A percentile compares a stretch with the other conserved stretches of the same genome.
These are phyloP conservation scores for Exsudoporus frostii DNA, from an alignment of 768 basidiomycete species.

Conservation along the genomic window DNA sequence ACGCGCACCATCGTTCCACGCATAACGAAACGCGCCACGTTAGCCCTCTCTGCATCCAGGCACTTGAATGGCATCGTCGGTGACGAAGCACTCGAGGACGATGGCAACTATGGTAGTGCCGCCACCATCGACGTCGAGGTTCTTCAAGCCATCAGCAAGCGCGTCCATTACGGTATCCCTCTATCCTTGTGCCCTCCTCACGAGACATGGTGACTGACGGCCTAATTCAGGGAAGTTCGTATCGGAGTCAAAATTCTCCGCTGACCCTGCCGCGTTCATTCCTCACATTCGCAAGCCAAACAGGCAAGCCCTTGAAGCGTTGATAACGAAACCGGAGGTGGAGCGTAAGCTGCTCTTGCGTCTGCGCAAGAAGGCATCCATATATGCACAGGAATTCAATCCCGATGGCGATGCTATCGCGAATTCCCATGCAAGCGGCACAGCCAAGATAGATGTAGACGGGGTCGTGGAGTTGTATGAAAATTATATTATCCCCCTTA, in stretches of 20 bases:
- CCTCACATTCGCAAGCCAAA: conserved; percentile 87
- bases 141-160: conserved; percentile 95
- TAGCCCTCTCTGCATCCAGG: conserved; percentile 60
- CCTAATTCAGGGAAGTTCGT: conserved; percentile 89
- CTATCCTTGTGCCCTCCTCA: neutral
- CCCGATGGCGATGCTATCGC: conserved; percentile 55
- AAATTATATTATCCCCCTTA: conserved; percentile 94
- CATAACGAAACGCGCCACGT: conserved; percentile 74
- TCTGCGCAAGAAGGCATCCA: conserved; percentile 78
- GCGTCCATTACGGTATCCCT: conserved; percentile 91
- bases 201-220: conserved; percentile 1
- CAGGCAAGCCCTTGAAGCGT: conserved; percentile 67
- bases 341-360: conserved; percentile 81
- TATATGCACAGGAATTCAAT: conserved; percentile 80
- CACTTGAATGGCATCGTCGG: conserved; percentile 64
- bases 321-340: conserved; percentile 98
- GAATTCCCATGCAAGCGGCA: conserved; percentile 30
- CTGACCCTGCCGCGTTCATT: conserved; percentile 81
- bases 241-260: conserved; percentile 94
- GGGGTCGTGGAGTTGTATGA: conserved; percentile 92
- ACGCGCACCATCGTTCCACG: conserved; percentile 82
- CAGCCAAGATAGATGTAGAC: conserved; percentile 84
- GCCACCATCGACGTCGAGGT: conserved; percentile 94
- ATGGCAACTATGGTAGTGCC: conserved; percentile 96
- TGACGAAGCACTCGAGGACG: conserved; percentile 77